Conservation (phyloP, 768 basidiomycete genomes). For the Lactifluus piperatus region DNA sequence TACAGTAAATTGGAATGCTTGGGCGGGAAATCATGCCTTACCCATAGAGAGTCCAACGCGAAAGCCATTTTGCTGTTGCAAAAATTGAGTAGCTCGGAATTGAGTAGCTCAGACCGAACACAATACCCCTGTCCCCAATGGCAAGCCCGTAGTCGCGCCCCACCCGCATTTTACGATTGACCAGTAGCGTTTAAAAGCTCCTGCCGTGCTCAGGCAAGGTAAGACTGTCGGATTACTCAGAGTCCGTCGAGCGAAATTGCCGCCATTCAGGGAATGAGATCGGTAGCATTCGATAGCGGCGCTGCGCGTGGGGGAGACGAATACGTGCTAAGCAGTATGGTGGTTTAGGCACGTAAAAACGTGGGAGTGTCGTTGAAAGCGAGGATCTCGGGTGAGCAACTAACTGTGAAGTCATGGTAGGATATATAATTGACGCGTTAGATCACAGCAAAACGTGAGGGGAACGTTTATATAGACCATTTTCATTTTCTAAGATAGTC, state of each 20-base stretch:
- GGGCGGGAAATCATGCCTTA: constrained; percentile 82
- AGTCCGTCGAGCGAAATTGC: constrained; percentile 87
- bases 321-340: constrained; percentile 62
- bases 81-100: constrained; percentile 75
- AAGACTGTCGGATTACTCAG: constrained; percentile 78
- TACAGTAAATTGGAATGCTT: constrained; percentile 89
- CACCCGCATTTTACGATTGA: constrained; percentile 72
- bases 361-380: constrained; percentile 81
- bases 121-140: constrained; percentile 80
- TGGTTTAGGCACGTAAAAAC: constrained; percentile 66
- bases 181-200: constrained; percentile 72
- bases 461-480: constrained; percentile 46
- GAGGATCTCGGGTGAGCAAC: constrained; percentile 93
- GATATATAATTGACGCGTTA: not conserved
- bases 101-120: constrained; percentile 79
- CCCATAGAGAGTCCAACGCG: constrained; percentile 95
- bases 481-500: constrained; percentile 72
- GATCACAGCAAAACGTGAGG: not conserved
- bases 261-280: constrained; percentile 20
- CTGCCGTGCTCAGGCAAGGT: constrained; percentile 80
- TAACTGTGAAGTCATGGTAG: constrained; percentile 64
- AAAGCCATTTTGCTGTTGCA: constrained; percentile 84
- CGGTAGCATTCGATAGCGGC: not conserved
- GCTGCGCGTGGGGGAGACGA: not conserved
- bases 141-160: constrained; percentile 83